Conservation (phyloP, 352 stramenopile species). For the Globisporangium spiculum region DNA sequence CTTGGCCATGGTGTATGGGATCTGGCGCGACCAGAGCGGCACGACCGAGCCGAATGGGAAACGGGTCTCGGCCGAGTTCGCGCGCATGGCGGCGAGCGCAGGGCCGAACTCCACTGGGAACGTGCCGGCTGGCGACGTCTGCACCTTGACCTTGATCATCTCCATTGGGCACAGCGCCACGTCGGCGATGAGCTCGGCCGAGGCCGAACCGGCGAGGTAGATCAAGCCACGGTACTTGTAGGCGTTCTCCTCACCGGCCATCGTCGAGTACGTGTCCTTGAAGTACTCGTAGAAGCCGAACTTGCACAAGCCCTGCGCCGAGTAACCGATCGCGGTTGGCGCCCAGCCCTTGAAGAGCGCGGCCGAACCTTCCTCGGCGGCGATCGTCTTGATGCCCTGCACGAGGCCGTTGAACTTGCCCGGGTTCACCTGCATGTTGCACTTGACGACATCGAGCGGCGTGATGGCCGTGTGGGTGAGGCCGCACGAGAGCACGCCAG, state of each 20-base stretch:
- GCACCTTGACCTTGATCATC: conserved; percentile 95
- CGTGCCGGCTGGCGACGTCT: conserved; percentile 86
- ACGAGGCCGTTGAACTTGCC: conserved; percentile 83
- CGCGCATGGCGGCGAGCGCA: conserved; percentile 86
- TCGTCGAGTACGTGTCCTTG: conserved; percentile 92
- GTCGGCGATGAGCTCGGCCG: conserved; percentile 93
- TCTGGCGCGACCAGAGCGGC: conserved; percentile 90
- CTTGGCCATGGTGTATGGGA: conserved; percentile 99
- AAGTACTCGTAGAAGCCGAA: conserved; percentile 96
- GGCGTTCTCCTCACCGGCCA: conserved; percentile 90
- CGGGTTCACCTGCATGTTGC: conserved; percentile 93
- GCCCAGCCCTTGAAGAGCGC: conserved; percentile 92
- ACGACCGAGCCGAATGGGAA: conserved; percentile 92
- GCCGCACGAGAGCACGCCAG: conserved; percentile 90
- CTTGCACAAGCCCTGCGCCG: conserved; percentile 88
- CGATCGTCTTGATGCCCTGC: conserved; percentile 83
- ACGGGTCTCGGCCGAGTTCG: conserved; percentile 82
- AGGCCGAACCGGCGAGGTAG: conserved; percentile 91
- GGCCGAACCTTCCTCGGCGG: conserved; percentile 75
- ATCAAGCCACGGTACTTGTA: conserved; percentile 92
- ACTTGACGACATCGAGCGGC: conserved; percentile 94
- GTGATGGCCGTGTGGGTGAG: conserved; percentile 92
- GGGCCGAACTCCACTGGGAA: conserved; percentile 88
- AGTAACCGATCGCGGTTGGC: conserved; percentile 92
- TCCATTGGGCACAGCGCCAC: conserved; percentile 93